These are phyloP conservation scores for Cryptosporidium meleagridis DNA, from an alignment of 169 alveolate species.

Conservation along the genomic window DNA sequence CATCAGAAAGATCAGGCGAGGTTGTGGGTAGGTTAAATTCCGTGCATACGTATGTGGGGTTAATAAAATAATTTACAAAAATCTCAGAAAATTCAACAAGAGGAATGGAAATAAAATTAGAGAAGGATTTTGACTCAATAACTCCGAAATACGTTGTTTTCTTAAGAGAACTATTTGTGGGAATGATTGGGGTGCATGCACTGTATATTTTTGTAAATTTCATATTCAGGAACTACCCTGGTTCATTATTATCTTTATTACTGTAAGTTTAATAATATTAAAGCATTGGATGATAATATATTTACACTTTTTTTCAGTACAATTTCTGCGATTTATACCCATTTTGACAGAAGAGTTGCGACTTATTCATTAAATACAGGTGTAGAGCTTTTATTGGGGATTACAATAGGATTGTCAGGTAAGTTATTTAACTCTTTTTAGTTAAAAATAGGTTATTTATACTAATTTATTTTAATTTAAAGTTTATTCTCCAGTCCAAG, in stretches of 20 bases:
- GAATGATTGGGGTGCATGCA: slow-evolving; percentile 67
- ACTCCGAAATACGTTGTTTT: slow-evolving; percentile 30
- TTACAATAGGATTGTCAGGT: slow-evolving; percentile 56
- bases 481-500: slow-evolving; percentile 60
- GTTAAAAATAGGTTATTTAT: not conserved
- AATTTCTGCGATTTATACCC: slow-evolving; percentile 65
- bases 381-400: slow-evolving; percentile 32
- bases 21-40: slow-evolving; percentile 22
- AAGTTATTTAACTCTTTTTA: slow-evolving; percentile 3
- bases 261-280: slow-evolving; percentile 34
- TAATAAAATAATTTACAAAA: not conserved
- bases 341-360: slow-evolving; percentile 71
- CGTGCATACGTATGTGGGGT: not conserved
- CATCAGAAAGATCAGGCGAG: not conserved
- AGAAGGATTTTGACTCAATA: not conserved
- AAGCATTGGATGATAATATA: not conserved
- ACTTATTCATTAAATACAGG: slow-evolving; percentile 60
- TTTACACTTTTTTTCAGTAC: not conserved
- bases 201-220: slow-evolving; percentile 62
- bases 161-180: slow-evolving; percentile 60
- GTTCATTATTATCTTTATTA: slow-evolving; percentile 33
- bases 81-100: not conserved
- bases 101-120: not conserved
- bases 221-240: slow-evolving; percentile 55
- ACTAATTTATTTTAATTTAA: not conserved